These are phyloP conservation scores for Fomitopsis palustris DNA, from an alignment of 1,284 basidiomycete species.

Conservation along the genomic window DNA sequence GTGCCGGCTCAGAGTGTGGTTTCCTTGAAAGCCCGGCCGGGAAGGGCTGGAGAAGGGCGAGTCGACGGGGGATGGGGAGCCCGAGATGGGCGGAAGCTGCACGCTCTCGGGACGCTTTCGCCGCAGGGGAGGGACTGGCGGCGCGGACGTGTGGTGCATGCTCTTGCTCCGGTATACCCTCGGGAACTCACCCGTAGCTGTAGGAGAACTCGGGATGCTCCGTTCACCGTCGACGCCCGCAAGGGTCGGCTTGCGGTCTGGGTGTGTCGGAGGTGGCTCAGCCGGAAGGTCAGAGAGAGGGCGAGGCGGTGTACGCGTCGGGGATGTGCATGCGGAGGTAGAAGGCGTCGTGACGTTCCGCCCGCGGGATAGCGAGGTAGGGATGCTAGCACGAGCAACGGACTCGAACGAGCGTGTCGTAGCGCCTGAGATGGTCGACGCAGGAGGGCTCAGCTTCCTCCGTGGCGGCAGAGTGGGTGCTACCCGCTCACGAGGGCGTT, in stretches of 20 bases:
- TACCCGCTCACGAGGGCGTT: slow-evolving; percentile 3
- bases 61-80: slow-evolving; percentile 11
- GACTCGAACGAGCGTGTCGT: slow-evolving; percentile 35
- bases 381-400: slow-evolving; percentile 36
- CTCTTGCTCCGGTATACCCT: slow-evolving; percentile 54
- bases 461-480: slow-evolving; percentile 32
- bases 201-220: slow-evolving; percentile 19
- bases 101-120: slow-evolving; percentile 61
- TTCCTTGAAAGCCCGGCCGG: slow-evolving; percentile 3
- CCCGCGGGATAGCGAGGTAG: slow-evolving; percentile 3
- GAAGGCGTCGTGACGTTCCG: slow-evolving; percentile 6
- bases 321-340: slow-evolving; percentile 15
- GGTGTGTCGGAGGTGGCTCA: slow-evolving; percentile 52
- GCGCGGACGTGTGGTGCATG: slow-evolving; percentile 45
- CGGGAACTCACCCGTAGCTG: slow-evolving; percentile 18
- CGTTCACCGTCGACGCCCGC: slow-evolving; percentile 17
- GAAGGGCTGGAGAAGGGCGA: slow-evolving; percentile 14
- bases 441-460: slow-evolving; percentile 25
- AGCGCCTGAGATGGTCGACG: slow-evolving; percentile 29
- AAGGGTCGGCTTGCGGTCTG: slow-evolving; percentile 42
- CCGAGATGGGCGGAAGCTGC: slow-evolving; percentile 38
- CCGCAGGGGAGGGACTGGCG: slow-evolving; percentile 41
- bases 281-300: slow-evolving; percentile 23
- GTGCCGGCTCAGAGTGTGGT: slow-evolving; percentile 33
- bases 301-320: slow-evolving; percentile 20